Evolutionary conservation across 2,329 filamentous ascomycete species (phyloP).

Genomic region (Paradendryphiella salina): DNA sequence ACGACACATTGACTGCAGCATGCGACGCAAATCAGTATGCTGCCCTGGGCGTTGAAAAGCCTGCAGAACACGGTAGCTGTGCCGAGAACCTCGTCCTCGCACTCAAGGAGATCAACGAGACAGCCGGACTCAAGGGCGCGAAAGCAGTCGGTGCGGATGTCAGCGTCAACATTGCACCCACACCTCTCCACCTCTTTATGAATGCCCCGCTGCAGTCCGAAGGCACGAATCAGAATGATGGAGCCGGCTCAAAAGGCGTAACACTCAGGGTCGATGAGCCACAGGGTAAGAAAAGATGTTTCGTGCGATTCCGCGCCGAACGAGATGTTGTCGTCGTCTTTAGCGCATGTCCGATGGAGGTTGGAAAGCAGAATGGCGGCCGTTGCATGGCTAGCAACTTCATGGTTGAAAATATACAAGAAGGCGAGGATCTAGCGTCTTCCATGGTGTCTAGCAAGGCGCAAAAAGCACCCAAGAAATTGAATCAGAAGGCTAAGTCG

Average conservation of each 20-base stretch:
- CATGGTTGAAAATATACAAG: constrained; percentile 41
- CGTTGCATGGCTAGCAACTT: constrained; percentile 48
- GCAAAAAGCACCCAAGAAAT: constrained; percentile 25
- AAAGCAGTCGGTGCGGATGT: constrained; percentile 54
- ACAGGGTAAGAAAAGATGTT: constrained; percentile 41
- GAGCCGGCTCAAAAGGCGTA: constrained; percentile 37
- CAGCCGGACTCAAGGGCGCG: constrained; percentile 51
- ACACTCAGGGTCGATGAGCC: constrained; percentile 38
- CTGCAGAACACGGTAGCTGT: constrained; percentile 53
- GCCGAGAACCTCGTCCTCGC: constrained; percentile 56
- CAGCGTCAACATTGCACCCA: constrained; percentile 53
- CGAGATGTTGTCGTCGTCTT: constrained; percentile 45
- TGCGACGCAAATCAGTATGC: constrained; percentile 53
- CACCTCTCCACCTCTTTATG: constrained; percentile 53
- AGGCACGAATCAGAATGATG: constrained; percentile 14
- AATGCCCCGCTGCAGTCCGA: constrained; percentile 35
- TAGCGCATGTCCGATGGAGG: constrained; percentile 47
- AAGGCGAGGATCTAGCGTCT: constrained; percentile 29
- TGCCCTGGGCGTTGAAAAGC: constrained; percentile 49
- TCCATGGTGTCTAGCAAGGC: constrained; percentile 23
- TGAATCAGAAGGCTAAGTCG: constrained; percentile 12
- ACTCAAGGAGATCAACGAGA: constrained; percentile 53
- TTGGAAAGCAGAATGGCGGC: constrained; percentile 44
- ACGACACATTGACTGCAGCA: constrained; percentile 54
- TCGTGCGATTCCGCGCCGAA: constrained; percentile 43